Conservation (phyloP, 2,329 filamentous ascomycete genomes). For the Microcera coccophila region DNA sequence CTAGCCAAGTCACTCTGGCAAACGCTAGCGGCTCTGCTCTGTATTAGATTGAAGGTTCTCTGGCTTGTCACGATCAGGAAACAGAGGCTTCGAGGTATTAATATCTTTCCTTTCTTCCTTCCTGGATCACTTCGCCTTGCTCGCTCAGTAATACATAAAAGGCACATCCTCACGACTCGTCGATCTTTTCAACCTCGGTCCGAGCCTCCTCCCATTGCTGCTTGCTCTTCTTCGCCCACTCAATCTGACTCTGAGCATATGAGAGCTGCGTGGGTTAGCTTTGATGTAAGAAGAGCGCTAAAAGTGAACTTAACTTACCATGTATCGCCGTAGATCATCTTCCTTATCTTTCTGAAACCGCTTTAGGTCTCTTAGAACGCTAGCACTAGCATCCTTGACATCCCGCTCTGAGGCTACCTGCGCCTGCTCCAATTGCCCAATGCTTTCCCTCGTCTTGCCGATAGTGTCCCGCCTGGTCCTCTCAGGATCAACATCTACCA, state of each 20-base stretch:
- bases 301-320: slow-evolving; percentile 60
- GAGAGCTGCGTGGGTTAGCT: slow-evolving; percentile 62
- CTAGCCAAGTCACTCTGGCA: too few species aligned
- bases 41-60: background rate
- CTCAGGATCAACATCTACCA: slow-evolving; percentile 94
- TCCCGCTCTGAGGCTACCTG: slow-evolving; percentile 84
- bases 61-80: slow-evolving; percentile 5
- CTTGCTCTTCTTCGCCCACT: slow-evolving; percentile 87
- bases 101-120: slow-evolving; percentile 9
- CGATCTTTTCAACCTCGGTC: slow-evolving; percentile 84
- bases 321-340: slow-evolving; percentile 86
- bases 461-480: slow-evolving; percentile 88
- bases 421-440: slow-evolving; percentile 84
- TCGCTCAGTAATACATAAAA: slow-evolving; percentile 2
- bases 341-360: slow-evolving; percentile 95
- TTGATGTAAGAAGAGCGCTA: background rate
- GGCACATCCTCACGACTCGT: slow-evolving; percentile 44
- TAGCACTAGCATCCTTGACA: slow-evolving; percentile 86
- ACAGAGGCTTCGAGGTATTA: slow-evolving; percentile 16
- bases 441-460: slow-evolving; percentile 87
- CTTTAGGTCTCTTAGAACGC: slow-evolving; percentile 83
- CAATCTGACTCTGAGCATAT: slow-evolving; percentile 87
- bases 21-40: too few species aligned
- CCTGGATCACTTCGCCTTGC: slow-evolving; percentile 9
- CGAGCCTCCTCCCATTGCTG: slow-evolving; percentile 91